A percentile compares a stretch with the other conserved stretches of the same genome.
phyloP scores from a whole-genome alignment of 306 rosid genomes.

The Castanea mollissima region DNA sequence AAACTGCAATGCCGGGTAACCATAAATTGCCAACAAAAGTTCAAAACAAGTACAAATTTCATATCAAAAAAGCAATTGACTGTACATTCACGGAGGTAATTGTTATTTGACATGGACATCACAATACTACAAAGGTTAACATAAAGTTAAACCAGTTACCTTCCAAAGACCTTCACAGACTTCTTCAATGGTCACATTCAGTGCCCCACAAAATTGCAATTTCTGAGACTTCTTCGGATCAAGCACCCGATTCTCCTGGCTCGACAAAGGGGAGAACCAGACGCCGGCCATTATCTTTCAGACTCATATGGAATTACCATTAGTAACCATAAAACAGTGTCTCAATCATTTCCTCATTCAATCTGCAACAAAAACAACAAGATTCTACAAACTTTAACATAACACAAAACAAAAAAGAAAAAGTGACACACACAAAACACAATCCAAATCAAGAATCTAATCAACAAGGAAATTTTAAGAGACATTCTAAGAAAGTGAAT shows the following conservation, averaged over 20 bases:
- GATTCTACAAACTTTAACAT: not conserved
- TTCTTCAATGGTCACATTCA: constrained; percentile 88
- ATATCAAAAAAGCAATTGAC: not conserved
- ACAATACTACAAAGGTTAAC: not conserved
- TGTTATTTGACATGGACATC: not conserved
- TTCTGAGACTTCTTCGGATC: constrained; percentile 98
- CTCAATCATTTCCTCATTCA: constrained; percentile 96
- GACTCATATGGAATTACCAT: constrained; percentile 25
- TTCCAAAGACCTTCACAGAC: constrained; percentile 89
- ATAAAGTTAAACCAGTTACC: constrained; percentile 32
- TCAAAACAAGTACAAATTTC: not conserved
- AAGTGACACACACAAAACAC: not conserved
- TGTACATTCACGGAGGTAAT: not conserved
- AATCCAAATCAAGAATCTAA: not conserved
- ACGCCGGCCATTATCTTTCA: constrained; percentile 51
- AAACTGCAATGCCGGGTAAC: too few relatives aligned
- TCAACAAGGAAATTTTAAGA: not conserved
- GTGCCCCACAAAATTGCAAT: constrained; percentile 85
- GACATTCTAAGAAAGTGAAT: not conserved
- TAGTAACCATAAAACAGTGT: constrained; percentile 64
- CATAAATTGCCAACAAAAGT: not conserved
- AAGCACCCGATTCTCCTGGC: constrained; percentile 68
- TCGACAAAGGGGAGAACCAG: constrained; percentile 37
- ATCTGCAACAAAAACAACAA: constrained; percentile 42
- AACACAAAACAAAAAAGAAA: not conserved